These are phyloP conservation scores for Tephrocybe rancida DNA, from an alignment of 768 basidiomycete genomes.

Conservation along the genomic window DNA sequence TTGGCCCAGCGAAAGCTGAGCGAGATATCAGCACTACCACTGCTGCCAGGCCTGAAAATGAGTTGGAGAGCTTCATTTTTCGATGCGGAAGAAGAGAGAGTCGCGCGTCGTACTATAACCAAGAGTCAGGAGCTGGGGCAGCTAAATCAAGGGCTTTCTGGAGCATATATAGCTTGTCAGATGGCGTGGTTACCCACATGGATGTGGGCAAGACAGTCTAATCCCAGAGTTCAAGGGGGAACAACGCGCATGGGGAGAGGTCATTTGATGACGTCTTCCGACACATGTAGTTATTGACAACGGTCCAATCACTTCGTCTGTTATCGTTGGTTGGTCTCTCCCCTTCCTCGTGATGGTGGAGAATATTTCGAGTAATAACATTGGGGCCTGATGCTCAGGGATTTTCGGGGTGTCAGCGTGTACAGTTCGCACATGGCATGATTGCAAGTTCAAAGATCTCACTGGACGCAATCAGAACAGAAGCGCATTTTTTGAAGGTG, in stretches of 20 bases:
- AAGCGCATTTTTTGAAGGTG: too few species aligned
- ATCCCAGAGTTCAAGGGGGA: neutral
- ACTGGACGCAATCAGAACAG: too few species aligned
- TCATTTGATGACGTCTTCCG: conserved; percentile 9
- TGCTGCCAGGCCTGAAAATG: neutral
- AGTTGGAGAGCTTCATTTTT: conserved; percentile 13
- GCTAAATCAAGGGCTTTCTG: neutral
- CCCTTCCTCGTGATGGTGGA: neutral
- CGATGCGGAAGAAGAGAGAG: neutral
- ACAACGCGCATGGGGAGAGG: conserved; percentile 8
- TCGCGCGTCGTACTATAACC: too few species aligned
- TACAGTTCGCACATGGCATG: too few species aligned
- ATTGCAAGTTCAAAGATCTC: too few species aligned
- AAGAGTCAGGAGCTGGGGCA: too few species aligned
- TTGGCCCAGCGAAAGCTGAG: conserved; percentile 8
- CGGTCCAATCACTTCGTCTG: neutral
- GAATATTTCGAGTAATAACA: neutral
- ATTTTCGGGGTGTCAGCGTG: neutral
- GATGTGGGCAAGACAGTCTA: neutral
- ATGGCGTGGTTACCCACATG: conserved; percentile 10
- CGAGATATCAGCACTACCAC: conserved; percentile 5
- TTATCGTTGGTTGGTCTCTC: neutral
- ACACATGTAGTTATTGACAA: neutral
- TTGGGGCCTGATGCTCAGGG: too few species aligned
- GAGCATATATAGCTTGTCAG: conserved; percentile 1